These are phyloP conservation scores for Punica granatum DNA, from an alignment of 345 rosid species.

Conservation along the genomic window DNA sequence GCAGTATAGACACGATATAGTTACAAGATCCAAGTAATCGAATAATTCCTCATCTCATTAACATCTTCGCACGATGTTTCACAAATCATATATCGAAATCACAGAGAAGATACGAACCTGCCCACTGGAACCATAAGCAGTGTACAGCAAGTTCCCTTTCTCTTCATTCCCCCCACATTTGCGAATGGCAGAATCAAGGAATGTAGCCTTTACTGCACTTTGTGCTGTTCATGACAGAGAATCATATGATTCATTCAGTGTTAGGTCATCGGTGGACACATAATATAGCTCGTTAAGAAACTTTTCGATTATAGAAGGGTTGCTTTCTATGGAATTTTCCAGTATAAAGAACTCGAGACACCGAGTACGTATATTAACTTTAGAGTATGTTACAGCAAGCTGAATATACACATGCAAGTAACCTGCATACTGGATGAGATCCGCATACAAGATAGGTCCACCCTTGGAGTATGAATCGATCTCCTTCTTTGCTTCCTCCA, in stretches of 20 bases:
- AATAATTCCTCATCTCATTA: background rate
- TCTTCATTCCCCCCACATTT: constrained; percentile 94
- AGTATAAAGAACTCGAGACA: background rate
- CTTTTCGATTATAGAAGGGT: background rate
- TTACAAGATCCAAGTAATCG: background rate
- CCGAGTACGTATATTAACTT: background rate
- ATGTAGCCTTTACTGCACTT: constrained; percentile 67
- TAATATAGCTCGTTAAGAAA: no score
- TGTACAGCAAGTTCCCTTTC: constrained; percentile 58
- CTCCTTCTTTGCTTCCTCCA: constrained; percentile 65
- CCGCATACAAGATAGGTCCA: constrained; percentile 81
- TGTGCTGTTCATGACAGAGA: constrained; percentile 38
- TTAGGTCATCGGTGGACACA: no score
- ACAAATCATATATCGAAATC: background rate
- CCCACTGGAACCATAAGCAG: constrained; percentile 80
- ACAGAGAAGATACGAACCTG: constrained; percentile 39
- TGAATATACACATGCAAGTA: background rate
- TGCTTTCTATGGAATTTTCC: background rate
- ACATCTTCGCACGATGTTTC: background rate
- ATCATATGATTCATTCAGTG: no score
- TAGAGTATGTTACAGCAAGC: background rate
- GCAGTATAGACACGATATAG: background rate
- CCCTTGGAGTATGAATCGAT: constrained; percentile 83
- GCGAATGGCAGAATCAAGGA: constrained; percentile 75
- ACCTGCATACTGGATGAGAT: constrained; percentile 79